Evolutionary conservation across 2,329 filamentous ascomycete genomes (phyloP).

Genomic region (Ceratocystis smalleyi): DNA sequence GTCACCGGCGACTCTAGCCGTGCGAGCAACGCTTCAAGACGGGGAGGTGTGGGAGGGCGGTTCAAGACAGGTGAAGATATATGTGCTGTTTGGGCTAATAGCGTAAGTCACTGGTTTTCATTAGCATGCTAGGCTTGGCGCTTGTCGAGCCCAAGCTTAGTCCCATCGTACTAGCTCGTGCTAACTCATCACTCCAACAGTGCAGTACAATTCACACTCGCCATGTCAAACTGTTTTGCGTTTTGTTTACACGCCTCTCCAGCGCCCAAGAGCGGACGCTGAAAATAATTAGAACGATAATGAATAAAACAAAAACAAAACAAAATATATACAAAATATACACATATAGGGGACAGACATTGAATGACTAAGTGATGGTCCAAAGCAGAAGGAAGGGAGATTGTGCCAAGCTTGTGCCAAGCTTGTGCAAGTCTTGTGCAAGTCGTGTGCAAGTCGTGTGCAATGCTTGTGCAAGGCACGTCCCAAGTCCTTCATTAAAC

Average conservation of each 20-base stretch:
- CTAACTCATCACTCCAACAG: not conserved
- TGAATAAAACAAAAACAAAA: not conserved
- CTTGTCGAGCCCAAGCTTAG: not conserved
- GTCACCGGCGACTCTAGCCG: not conserved
- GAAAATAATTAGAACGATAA: no score
- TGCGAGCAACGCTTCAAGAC: not conserved
- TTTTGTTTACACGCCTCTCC: not conserved
- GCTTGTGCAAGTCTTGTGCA: no score
- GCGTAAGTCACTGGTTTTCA: not conserved
- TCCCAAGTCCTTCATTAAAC: not conserved
- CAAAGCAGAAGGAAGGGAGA: no score
- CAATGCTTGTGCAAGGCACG: no score
- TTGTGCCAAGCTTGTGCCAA: no score
- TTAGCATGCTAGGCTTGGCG: not conserved
- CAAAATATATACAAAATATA: not conserved
- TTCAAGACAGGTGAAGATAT: not conserved
- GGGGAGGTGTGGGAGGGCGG: slow-evolving; percentile 5
- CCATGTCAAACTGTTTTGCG: slow-evolving; percentile 9
- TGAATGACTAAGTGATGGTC: not conserved
- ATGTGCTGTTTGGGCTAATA: slow-evolving; percentile 1
- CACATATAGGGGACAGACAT: not conserved
- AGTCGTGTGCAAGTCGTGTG: no score
- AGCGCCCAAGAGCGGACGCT: not conserved
- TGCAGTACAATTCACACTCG: slow-evolving; percentile 5
- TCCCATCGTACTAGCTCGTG: not conserved